Conservation (phyloP, 2,329 filamentous ascomycete genomes). For the Aspergillus floridensis region DNA sequence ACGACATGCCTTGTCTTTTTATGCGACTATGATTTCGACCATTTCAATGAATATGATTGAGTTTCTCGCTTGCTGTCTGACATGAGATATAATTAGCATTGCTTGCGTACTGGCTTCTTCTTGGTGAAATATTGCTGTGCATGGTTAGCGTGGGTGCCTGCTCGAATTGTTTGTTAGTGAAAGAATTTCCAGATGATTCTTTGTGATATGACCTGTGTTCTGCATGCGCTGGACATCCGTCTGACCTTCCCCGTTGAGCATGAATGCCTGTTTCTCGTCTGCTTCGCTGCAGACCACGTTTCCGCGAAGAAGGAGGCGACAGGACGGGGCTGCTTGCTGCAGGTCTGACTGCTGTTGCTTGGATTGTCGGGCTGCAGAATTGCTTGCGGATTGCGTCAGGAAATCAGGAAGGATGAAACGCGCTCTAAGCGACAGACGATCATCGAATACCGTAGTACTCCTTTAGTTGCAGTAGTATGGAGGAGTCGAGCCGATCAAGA, state of each 20-base stretch:
- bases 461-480: too few species aligned
- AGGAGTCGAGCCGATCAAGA: too few species aligned
- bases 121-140: background rate
- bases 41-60: conserved; percentile 3
- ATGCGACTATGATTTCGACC: background rate
- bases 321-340: background rate
- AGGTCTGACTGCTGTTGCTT: background rate
- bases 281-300: background rate
- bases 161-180: background rate
- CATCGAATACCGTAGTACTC: background rate
- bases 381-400: background rate
- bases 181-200: background rate
- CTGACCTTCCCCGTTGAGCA: background rate
- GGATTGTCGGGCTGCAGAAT: background rate
- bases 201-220: conserved; percentile 1
- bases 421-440: background rate
- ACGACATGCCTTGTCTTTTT: background rate
- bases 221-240: background rate
- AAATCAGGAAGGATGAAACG: background rate
- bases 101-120: background rate
- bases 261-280: background rate
- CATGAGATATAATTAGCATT: background rate
- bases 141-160: background rate
- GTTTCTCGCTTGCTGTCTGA: background rate
- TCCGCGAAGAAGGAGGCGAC: background rate